A percentile compares a stretch with the other conserved stretches of the same genome.
Evolutionary conservation across 768 basidiomycete genomes (phyloP).

Genomic region (Cytidiella melzeri): DNA sequence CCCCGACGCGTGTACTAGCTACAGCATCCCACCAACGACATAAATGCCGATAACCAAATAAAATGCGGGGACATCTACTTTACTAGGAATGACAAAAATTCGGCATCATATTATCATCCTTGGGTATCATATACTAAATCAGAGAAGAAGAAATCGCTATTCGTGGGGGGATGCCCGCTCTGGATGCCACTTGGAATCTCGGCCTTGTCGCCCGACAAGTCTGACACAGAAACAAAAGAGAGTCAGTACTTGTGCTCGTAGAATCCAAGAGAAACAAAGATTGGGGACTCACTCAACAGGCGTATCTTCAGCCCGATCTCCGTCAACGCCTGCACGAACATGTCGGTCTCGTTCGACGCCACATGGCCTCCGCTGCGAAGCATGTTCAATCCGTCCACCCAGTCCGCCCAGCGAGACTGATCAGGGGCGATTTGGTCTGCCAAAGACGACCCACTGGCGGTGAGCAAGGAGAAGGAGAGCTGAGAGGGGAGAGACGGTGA

Average conservation of each 20-base stretch:
- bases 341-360: conserved; percentile 77
- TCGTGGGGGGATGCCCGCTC: conserved; percentile 73
- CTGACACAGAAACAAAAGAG: conserved; percentile 30
- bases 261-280: not conserved
- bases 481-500: conserved; percentile 54
- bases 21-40: no score
- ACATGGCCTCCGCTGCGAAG: conserved; percentile 81
- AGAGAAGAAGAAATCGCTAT: conserved; percentile 83
- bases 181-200: conserved; percentile 79
- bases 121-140: conserved; percentile 36
- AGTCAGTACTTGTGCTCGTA: not conserved
- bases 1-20: no score
- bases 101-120: no score
- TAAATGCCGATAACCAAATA: no score
- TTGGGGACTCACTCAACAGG: conserved; percentile 55
- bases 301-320: conserved; percentile 92
- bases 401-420: conserved; percentile 80
- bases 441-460: conserved; percentile 61
- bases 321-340: conserved; percentile 80
- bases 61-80: no score
- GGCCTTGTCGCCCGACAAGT: conserved; percentile 83
- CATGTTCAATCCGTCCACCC: conserved; percentile 92
- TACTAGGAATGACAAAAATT: no score
- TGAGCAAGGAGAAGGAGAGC: conserved; percentile 73
- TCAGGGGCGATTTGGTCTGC: conserved; percentile 76